phyloP scores from a whole-genome alignment of 1,284 basidiomycete genomes.

The Ceratorhiza oryzae-sativae region DNA sequence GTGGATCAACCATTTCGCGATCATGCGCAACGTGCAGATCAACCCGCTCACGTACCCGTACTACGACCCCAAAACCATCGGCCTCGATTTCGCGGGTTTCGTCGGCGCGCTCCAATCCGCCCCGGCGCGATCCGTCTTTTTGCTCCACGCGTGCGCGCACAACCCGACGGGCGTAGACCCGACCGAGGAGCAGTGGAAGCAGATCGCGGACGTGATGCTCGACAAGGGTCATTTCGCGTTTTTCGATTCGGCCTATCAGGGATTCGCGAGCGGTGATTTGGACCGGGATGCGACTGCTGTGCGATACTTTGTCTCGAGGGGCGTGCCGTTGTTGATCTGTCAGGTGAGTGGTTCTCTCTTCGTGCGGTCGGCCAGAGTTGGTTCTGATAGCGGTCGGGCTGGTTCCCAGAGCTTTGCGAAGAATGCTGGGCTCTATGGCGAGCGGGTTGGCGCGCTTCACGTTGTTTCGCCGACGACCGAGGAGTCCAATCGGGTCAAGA shows the following conservation, averaged over 20 bases:
- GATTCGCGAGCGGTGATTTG: slow-evolving; percentile 85
- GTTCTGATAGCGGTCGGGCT: slow-evolving; percentile 15
- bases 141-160: slow-evolving; percentile 94
- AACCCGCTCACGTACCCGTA: slow-evolving; percentile 85
- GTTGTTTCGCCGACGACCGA: slow-evolving; percentile 69
- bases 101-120: slow-evolving; percentile 69
- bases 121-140: slow-evolving; percentile 79
- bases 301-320: slow-evolving; percentile 74
- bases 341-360: slow-evolving; percentile 63
- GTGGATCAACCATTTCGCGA: slow-evolving; percentile 93
- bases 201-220: slow-evolving; percentile 78
- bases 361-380: slow-evolving; percentile 5
- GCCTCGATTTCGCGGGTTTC: slow-evolving; percentile 83
- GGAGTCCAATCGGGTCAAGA: slow-evolving; percentile 74
- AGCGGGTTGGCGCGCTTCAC: slow-evolving; percentile 87
- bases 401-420: slow-evolving; percentile 85
- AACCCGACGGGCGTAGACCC: slow-evolving; percentile 97
- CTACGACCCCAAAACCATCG: slow-evolving; percentile 89
- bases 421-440: slow-evolving; percentile 93
- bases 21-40: slow-evolving; percentile 86
- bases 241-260: slow-evolving; percentile 96
- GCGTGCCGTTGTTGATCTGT: slow-evolving; percentile 84
- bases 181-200: slow-evolving; percentile 86
- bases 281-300: slow-evolving; percentile 77
- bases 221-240: slow-evolving; percentile 86